Base-by-base conservation (phyloP, 2,329 filamentous ascomycete genomes). In the Aspergillus neotritici region DNA sequence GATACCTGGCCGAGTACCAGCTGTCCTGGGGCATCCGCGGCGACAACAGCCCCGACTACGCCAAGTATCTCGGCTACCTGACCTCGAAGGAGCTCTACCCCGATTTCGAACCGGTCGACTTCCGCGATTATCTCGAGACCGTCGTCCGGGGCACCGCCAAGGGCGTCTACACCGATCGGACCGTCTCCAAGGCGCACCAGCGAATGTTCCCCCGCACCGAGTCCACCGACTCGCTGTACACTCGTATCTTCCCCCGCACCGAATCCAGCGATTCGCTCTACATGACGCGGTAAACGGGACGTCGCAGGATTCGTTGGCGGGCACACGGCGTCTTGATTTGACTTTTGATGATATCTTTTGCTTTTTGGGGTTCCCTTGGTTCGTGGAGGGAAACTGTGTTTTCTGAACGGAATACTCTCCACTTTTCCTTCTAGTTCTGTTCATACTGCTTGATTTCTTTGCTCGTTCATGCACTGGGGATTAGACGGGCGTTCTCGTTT, bases 31-130 rank as follows among this genome's bases (percentile, higher is more conserved):
- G 66, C 12, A 53, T 79, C 15, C 66, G 76, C 2, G 73, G 70
- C 1, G 77, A 82, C 49, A 79, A 79, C 55, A 72, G 64, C 8
- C 73, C 71, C 0, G 71, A 76, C 42, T 66, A 71, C 48, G 78
- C 78, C 9, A 63, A 67, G 38, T 79, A 79, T 47, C 62, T 81
- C 4, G 76, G 76, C 2, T 79, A 80, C 54, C 46, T 79, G 13
- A 64, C 70, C 41, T 68, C 64, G 28, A 72, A 71, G 50, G 72
- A 79, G 13, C 60, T 80, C 16, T 80, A 79, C 51, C 77, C 76
- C 3, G 74, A 77, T 14, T 63, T 78, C 41, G 48, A 67, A 40
- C 64, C 63, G 1, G 66, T 54, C 28, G 58, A 60, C 13, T 69
- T 72, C 50, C 57, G 59, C 44, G 61, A 64, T 5, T 73, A 67